These are phyloP conservation scores for Thraustotheca clavata DNA, from an alignment of 352 stramenopile genomes.

Conservation along the genomic window DNA sequence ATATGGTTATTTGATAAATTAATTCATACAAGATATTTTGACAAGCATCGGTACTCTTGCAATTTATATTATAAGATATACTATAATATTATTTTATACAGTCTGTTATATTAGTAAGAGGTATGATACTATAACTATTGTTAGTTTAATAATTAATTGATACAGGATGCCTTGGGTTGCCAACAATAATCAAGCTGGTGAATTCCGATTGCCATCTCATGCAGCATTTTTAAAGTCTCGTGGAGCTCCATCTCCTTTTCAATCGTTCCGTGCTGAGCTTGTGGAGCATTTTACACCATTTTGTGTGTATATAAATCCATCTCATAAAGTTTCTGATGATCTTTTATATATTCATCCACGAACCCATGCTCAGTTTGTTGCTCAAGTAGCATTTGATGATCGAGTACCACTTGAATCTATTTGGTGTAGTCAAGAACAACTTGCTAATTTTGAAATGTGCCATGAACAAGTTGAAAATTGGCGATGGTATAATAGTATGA, in stretches of 20 bases:
- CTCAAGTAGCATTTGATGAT: constrained; percentile 36
- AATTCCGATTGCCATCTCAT: constrained; percentile 58
- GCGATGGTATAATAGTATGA: constrained; percentile 51
- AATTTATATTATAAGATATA: too few species aligned
- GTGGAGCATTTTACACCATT: constrained; percentile 40
- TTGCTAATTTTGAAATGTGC: constrained; percentile 79
- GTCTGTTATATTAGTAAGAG: too few species aligned
- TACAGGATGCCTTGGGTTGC: constrained; percentile 81
- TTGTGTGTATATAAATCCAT: constrained; percentile 28
- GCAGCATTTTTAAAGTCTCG: constrained; percentile 15
- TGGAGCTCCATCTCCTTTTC: neutral
- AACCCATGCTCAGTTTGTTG: constrained; percentile 67
- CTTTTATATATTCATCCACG: constrained; percentile 48
- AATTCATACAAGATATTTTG: too few species aligned
- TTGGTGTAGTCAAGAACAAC: constrained; percentile 47
- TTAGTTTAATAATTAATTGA: too few species aligned
- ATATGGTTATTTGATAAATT: too few species aligned
- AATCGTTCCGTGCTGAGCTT: constrained; percentile 41
- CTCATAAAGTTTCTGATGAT: neutral
- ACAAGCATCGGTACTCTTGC: too few species aligned
- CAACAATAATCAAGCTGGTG: constrained; percentile 77
- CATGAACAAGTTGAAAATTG: constrained; percentile 57
- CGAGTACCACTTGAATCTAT: constrained; percentile 40
- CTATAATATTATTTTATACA: too few species aligned
- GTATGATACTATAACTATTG: too few species aligned